Conservation (phyloP, 192 early-diverging fungal species). For the Mortierella alpina region DNA sequence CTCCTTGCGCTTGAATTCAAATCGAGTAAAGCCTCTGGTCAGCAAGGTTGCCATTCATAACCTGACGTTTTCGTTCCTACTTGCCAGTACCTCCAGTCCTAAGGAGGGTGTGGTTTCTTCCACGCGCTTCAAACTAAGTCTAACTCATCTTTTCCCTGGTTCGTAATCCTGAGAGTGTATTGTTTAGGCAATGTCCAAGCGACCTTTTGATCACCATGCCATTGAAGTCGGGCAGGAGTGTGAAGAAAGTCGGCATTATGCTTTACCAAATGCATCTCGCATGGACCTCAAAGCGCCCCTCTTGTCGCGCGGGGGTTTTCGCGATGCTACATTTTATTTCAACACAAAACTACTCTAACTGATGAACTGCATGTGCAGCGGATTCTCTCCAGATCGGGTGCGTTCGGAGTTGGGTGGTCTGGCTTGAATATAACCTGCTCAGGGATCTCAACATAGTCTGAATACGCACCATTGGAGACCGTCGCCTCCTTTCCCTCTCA, state of each 20-base stretch:
- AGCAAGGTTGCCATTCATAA: slow-evolving; percentile 38
- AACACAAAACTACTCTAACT: too few relatives aligned
- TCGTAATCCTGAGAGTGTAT: neutral
- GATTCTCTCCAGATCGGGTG: too few relatives aligned
- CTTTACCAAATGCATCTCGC: neutral
- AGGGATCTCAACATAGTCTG: too few relatives aligned
- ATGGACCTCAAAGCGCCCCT: slow-evolving; percentile 22
- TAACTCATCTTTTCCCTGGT: slow-evolving; percentile 2
- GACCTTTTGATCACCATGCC: slow-evolving; percentile 2
- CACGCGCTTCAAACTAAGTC: neutral
- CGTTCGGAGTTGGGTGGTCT: too few relatives aligned
- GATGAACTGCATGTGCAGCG: too few relatives aligned
- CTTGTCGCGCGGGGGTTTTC: too few relatives aligned
- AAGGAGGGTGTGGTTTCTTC: slow-evolving; percentile 4
- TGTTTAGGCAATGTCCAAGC: slow-evolving; percentile 18
- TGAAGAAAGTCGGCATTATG: slow-evolving; percentile 10
- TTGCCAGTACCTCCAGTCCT: slow-evolving; percentile 7
- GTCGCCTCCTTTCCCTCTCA: too few relatives aligned
- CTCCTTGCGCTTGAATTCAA: too few relatives aligned
- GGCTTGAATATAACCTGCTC: too few relatives aligned
- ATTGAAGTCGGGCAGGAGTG: slow-evolving; percentile 3
- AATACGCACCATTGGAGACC: too few relatives aligned
- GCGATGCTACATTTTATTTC: too few relatives aligned
- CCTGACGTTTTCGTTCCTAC: slow-evolving; percentile 2
- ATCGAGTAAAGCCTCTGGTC: slow-evolving; percentile 31